phyloP scores from a whole-genome alignment of 1,284 basidiomycete species.

The Neolentinus lepideus region DNA sequence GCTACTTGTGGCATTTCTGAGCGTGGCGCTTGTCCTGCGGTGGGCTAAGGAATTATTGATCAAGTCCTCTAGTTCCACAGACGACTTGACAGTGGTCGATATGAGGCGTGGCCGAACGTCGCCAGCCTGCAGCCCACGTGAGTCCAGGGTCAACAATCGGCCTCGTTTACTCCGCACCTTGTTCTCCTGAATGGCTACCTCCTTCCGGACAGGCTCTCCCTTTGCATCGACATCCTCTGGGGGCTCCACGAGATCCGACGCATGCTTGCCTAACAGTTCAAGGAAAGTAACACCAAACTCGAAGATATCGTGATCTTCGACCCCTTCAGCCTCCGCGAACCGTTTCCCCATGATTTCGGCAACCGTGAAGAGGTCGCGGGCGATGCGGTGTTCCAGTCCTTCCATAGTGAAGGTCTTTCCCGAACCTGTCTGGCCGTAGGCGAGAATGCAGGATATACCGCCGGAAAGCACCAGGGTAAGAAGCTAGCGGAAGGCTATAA shows the following conservation, averaged over 20 bases:
- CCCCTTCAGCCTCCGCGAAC: conserved; percentile 9
- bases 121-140: conserved; percentile 14
- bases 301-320: conserved; percentile 15
- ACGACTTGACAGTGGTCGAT: conserved; percentile 14
- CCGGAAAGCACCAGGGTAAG: conserved; percentile 23
- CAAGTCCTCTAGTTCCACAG: conserved; percentile 22
- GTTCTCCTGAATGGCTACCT: conserved; percentile 22
- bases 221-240: conserved; percentile 14
- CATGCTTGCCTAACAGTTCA: conserved; percentile 20
- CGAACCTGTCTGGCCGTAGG: conserved; percentile 25
- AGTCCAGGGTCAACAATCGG: not conserved
- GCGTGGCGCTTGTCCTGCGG: conserved; percentile 23
- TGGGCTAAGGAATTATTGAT: conserved; percentile 22
- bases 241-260: conserved; percentile 18
- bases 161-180: conserved; percentile 14
- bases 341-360: conserved; percentile 15
- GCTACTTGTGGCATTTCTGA: conserved; percentile 22
- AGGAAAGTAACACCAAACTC: conserved; percentile 25
- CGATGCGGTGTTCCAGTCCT: conserved; percentile 22
- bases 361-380: conserved; percentile 22
- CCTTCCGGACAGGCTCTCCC: conserved; percentile 19
- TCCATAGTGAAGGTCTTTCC: conserved; percentile 29
- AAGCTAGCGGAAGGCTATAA: conserved; percentile 14
- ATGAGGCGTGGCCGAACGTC: conserved; percentile 21
- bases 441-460: conserved; percentile 26